These are phyloP conservation scores for Silene vulgaris DNA, from an alignment of 179 eudicot genomes.

Conservation along the genomic window DNA sequence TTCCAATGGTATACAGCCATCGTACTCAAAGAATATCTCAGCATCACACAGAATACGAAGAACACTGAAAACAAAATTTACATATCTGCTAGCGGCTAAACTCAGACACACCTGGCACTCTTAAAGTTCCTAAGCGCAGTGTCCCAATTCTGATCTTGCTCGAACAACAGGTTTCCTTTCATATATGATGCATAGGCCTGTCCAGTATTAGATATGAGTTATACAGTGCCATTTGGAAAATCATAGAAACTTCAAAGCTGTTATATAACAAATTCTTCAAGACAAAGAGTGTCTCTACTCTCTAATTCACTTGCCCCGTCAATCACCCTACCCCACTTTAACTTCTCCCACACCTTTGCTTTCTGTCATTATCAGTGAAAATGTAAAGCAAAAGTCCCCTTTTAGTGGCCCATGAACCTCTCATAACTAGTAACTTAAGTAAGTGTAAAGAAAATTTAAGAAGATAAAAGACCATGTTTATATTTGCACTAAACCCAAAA, in stretches of 20 bases:
- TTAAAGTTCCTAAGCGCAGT: slow-evolving; percentile 79
- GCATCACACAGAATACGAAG: neutral
- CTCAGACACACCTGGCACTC: slow-evolving; percentile 66
- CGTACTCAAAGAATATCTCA: slow-evolving; percentile 4
- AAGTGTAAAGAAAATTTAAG: too few species aligned
- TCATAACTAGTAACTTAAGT: too few species aligned
- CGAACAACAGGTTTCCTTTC: slow-evolving; percentile 85
- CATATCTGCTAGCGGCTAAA: neutral
- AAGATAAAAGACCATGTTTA: too few species aligned
- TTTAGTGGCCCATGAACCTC: too few species aligned
- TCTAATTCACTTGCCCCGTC: neutral
- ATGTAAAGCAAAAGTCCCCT: neutral
- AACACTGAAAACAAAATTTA: neutral
- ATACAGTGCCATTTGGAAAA: slow-evolving; percentile 15
- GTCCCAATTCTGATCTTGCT: slow-evolving; percentile 92
- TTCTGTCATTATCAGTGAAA: neutral
- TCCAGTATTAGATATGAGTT: slow-evolving; percentile 13
- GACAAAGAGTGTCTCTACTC: neutral
- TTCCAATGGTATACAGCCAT: neutral
- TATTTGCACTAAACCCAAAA: too few species aligned
- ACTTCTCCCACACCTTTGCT: neutral
- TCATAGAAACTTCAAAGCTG: slow-evolving; percentile 9
- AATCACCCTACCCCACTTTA: neutral
- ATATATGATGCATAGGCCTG: slow-evolving; percentile 95
- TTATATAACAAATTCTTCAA: neutral